A percentile compares a stretch with the other conserved stretches of the same genome.
Evolutionary conservation across 1,284 basidiomycete genomes (phyloP).

Genomic region (Puccinia triticina): DNA sequence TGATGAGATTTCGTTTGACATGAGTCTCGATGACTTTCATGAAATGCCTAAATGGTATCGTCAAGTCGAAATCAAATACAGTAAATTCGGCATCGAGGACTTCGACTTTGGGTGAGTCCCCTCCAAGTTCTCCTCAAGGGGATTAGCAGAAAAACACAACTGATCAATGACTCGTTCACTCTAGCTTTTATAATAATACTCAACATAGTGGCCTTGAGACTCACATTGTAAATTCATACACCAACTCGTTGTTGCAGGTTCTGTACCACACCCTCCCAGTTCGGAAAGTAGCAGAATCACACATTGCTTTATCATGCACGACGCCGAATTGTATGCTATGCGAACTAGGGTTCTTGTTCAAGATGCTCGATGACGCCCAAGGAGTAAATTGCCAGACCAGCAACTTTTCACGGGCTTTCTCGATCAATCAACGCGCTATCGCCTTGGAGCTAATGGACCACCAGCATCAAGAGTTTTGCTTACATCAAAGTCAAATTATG

Average conservation of each 20-base stretch:
- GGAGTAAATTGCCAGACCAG: slow-evolving; percentile 95
- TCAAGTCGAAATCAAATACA: slow-evolving; percentile 95
- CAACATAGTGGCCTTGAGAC: slow-evolving; percentile 90
- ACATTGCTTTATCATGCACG: slow-evolving; percentile 82
- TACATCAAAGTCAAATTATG: slow-evolving; percentile 30
- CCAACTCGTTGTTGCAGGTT: slow-evolving; percentile 86
- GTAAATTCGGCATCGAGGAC: slow-evolving; percentile 97
- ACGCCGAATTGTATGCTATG: slow-evolving; percentile 91
- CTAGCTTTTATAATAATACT: slow-evolving; percentile 88
- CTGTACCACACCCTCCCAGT: slow-evolving; percentile 83
- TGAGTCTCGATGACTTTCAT: slow-evolving; percentile 58
- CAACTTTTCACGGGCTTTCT: slow-evolving; percentile 93
- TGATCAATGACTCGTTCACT: slow-evolving; percentile 30
- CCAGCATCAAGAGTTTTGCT: slow-evolving; percentile 64
- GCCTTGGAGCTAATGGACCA: slow-evolving; percentile 88
- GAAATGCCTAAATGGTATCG: slow-evolving; percentile 78
- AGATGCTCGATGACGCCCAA: slow-evolving; percentile 92
- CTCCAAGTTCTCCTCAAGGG: neutral
- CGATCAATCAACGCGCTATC: slow-evolving; percentile 73
- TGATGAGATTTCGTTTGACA: slow-evolving; percentile 33
- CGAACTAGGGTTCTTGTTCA: slow-evolving; percentile 89
- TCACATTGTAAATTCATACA: slow-evolving; percentile 96
- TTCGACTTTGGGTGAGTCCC: slow-evolving; percentile 86
- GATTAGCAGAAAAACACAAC: neutral
- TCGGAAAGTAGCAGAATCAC: slow-evolving; percentile 80